A percentile compares a stretch with the other conserved stretches of the same genome.
These are phyloP conservation scores for Penicillium alfredii DNA, from an alignment of 495 filamentous ascomycete species.

Conservation along the genomic window DNA sequence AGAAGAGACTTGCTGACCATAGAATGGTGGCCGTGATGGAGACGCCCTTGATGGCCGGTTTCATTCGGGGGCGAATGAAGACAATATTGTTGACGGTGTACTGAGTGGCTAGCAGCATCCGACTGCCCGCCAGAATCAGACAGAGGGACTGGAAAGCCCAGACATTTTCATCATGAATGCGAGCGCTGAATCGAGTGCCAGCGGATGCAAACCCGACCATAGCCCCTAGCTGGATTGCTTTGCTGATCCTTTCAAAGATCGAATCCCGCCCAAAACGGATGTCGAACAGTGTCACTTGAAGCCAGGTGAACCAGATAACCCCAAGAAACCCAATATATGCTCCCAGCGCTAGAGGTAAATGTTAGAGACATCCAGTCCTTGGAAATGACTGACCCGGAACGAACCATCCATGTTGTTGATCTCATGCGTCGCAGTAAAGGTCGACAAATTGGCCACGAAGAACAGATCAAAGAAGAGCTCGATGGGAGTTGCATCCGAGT, in stretches of 20 bases:
- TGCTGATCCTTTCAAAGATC: conserved; percentile 59
- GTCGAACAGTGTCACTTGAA: conserved; percentile 62
- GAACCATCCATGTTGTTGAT: conserved; percentile 44
- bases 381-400: conserved; percentile 2
- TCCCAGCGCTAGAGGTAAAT: conserved; percentile 27
- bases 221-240: conserved; percentile 54
- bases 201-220: conserved; percentile 62
- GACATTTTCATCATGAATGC: conserved; percentile 37
- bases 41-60: conserved; percentile 21
- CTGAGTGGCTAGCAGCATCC: conserved; percentile 52
- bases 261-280: conserved; percentile 63
- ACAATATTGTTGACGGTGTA: conserved; percentile 47
- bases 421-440: conserved; percentile 52
- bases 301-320: conserved; percentile 69
- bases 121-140: conserved; percentile 54
- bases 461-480: conserved; percentile 68
- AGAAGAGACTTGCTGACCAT: conserved; percentile 38
- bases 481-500: conserved; percentile 46
- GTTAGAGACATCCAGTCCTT: too few relatives aligned
- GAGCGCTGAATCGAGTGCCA: conserved; percentile 49
- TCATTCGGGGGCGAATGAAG: conserved; percentile 39
- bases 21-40: conserved; percentile 39
- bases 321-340: conserved; percentile 59
- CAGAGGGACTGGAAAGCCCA: conserved; percentile 44
- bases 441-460: conserved; percentile 63